Percentiles rank a stretch among this genome's conserved stretches.
phyloP scores from a whole-genome alignment of 495 filamentous ascomycete species.

The Lasiosphaeris hirsuta region DNA sequence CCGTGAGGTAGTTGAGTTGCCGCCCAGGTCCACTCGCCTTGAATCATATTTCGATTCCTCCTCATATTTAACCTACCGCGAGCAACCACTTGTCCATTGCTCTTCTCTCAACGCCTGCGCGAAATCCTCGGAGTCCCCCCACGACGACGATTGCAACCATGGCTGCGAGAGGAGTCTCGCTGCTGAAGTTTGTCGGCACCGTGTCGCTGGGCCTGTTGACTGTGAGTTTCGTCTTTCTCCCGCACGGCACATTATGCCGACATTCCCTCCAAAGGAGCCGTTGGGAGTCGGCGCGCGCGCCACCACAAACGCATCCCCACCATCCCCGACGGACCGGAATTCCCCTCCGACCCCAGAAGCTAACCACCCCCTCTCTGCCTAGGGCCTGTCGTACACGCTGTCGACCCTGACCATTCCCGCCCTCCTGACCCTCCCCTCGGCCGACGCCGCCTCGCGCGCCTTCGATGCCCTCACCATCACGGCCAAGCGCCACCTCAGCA shows the following conservation, averaged over 20 bases:
- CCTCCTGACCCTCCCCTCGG: conserved; percentile 71
- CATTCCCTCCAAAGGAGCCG: not conserved
- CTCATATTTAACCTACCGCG: too few species aligned
- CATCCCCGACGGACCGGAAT: not conserved
- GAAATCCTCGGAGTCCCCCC: not conserved
- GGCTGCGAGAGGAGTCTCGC: conserved; percentile 64
- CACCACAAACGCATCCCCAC: not conserved
- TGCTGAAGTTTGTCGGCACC: conserved; percentile 86
- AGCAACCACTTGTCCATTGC: not conserved
- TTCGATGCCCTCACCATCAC: conserved; percentile 59
- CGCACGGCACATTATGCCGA: conserved; percentile 19
- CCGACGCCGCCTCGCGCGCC: conserved; percentile 60
- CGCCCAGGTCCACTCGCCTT: conserved; percentile 14
- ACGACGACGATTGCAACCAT: conserved; percentile 45
- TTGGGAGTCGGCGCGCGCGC: not conserved
- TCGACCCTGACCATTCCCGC: conserved; percentile 70
- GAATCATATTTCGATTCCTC: too few species aligned
- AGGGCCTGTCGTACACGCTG: conserved; percentile 84
- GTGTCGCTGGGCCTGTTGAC: conserved; percentile 83
- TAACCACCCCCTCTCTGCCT: not conserved
- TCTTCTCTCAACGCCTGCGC: conserved; percentile 14
- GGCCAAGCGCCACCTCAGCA: conserved; percentile 55
- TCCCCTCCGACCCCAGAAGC: not conserved
- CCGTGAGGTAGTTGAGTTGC: not conserved
- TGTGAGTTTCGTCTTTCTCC: conserved; percentile 47